Percentiles rank a stretch among this genome's conserved stretches.
phyloP scores from a whole-genome alignment of 345 rosid genomes.

The Eucalyptus tenuipes region DNA sequence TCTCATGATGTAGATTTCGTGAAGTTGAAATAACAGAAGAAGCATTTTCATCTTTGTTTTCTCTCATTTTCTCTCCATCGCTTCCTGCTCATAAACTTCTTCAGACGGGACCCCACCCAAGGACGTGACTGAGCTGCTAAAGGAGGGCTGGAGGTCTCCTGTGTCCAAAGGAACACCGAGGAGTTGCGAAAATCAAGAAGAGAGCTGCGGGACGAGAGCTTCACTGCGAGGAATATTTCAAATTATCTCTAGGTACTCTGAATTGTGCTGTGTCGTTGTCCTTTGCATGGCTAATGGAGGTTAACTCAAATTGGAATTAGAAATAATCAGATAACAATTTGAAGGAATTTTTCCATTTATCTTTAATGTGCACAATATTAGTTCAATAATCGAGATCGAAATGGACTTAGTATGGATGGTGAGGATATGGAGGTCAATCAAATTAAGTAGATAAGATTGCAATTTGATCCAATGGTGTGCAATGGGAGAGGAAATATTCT shows the following conservation, averaged over 20 bases:
- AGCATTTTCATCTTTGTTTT: too few species aligned
- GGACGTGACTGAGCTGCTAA: neutral
- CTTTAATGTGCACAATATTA: neutral
- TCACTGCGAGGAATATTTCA: neutral
- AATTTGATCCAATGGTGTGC: neutral
- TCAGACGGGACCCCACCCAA: neutral
- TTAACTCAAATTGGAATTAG: too few species aligned
- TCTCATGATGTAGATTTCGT: too few species aligned
- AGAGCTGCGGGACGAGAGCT: neutral
- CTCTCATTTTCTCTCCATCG: too few species aligned
- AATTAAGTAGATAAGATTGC: neutral
- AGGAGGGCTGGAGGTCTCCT: neutral
- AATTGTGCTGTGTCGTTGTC: neutral
- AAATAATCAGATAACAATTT: too few species aligned
- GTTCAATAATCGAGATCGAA: neutral
- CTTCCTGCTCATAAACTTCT: too few species aligned
- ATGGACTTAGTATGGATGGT: neutral
- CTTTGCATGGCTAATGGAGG: neutral
- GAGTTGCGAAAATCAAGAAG: too few species aligned
- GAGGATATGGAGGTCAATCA: neutral
- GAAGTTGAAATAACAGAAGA: too few species aligned
- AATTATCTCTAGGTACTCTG: neutral
- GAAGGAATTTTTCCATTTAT: neutral
- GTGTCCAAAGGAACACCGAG: neutral
- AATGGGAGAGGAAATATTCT: neutral